These are phyloP conservation scores for Calophaca sinica DNA, from an alignment of 306 rosid genomes.

Conservation along the genomic window DNA sequence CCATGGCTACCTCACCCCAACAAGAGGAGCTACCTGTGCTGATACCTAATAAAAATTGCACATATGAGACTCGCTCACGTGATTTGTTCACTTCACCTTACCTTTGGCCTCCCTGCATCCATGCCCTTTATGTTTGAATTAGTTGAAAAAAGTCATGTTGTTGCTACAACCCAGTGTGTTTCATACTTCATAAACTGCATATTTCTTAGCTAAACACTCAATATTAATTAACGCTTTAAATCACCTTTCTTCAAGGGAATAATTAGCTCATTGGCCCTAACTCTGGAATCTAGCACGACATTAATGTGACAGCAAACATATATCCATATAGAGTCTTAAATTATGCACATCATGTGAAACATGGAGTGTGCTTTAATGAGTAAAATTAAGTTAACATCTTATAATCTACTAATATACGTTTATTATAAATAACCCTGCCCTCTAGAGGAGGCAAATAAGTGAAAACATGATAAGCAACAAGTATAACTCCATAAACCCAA, in stretches of 20 bases:
- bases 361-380: too few relatives aligned
- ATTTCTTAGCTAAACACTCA: neutral
- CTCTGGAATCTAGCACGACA: neutral
- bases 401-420: neutral
- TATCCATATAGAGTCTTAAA: too few relatives aligned
- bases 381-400: too few relatives aligned
- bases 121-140: neutral
- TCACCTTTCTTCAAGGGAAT: conserved; percentile 13
- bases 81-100: too few relatives aligned
- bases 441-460: neutral
- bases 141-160: neutral
- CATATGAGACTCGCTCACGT: too few relatives aligned
- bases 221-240: neutral
- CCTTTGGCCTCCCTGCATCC: too few relatives aligned
- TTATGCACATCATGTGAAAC: too few relatives aligned
- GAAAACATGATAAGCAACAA: neutral
- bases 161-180: conserved; percentile 1
- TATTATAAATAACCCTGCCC: neutral
- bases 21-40: too few relatives aligned
- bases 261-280: conserved; percentile 11
- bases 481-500: neutral
- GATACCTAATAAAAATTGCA: too few relatives aligned
- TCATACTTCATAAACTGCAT: conserved; percentile 8
- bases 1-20: too few relatives aligned
- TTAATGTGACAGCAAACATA: neutral